These are phyloP conservation scores for Pythium monospermum DNA, from an alignment of 352 stramenopile genomes.

Conservation along the genomic window DNA sequence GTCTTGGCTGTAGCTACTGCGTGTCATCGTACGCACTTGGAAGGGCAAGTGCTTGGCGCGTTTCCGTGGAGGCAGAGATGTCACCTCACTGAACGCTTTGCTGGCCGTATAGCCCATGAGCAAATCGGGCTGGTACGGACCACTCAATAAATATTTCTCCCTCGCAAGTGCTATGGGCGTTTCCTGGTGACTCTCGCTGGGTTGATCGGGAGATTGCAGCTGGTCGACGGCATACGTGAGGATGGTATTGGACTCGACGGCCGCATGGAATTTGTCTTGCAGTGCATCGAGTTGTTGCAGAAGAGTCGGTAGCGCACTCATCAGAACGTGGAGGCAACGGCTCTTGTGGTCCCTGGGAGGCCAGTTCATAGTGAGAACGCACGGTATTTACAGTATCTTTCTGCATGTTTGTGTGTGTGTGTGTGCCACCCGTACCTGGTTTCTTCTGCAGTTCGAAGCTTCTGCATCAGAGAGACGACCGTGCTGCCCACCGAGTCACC, in stretches of 20 bases:
- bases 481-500: no score
- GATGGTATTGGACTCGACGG: conserved; percentile 48
- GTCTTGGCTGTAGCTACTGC: conserved; percentile 6
- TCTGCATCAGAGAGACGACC: conserved; percentile 27
- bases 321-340: conserved; percentile 35
- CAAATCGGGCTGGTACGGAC: conserved; percentile 42
- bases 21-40: conserved; percentile 15
- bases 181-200: neutral
- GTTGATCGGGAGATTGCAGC: conserved; percentile 2
- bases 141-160: conserved; percentile 39
- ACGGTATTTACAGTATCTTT: no score
- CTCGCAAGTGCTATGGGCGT: conserved; percentile 32
- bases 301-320: conserved; percentile 36
- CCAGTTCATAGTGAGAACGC: no score
- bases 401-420: no score
- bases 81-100: conserved; percentile 30
- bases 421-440: conserved; percentile 17
- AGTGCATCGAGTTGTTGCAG: conserved; percentile 42
- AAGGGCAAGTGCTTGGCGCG: conserved; percentile 33
- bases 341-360: conserved; percentile 37
- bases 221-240: conserved; percentile 42
- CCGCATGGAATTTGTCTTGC: conserved; percentile 39
- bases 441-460: conserved; percentile 33
- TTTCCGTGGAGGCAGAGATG: conserved; percentile 1
- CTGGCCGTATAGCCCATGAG: conserved; percentile 35